Conservation (phyloP, 1,284 basidiomycete species). For the Flammula alnicola region DNA sequence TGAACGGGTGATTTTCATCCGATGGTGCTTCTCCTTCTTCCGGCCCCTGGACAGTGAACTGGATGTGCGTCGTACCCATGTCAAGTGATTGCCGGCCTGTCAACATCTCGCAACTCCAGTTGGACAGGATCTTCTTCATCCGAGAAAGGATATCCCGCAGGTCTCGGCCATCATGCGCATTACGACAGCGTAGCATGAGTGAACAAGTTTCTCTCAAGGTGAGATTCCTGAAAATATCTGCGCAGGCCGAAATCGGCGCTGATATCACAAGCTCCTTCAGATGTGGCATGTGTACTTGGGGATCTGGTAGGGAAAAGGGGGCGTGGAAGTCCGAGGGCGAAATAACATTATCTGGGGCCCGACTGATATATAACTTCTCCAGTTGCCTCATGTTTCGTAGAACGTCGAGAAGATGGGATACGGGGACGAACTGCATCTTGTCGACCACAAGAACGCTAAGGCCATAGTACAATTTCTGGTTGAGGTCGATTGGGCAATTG, state of each 20-base stretch:
- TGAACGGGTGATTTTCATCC: conserved; percentile 8
- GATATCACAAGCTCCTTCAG: conserved; percentile 14
- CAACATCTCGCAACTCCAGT: conserved; percentile 20
- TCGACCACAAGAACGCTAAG: conserved; percentile 17
- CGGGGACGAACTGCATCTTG: conserved; percentile 8
- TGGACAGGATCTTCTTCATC: conserved; percentile 10
- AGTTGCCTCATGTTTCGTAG: conserved; percentile 20
- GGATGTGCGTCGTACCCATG: conserved; percentile 16
- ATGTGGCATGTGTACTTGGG: conserved; percentile 1
- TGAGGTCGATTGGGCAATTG: conserved; percentile 15
- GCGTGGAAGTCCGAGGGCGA: neutral
- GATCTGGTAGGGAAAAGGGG: neutral
- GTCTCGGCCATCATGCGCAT: conserved; percentile 10
- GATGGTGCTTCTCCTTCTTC: neutral
- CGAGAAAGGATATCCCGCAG: conserved; percentile 11
- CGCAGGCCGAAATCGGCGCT: conserved; percentile 16
- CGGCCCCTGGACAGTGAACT: conserved; percentile 15
- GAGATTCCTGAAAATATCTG: conserved; percentile 16
- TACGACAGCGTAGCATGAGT: conserved; percentile 14
- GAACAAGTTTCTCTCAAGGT: conserved; percentile 17
- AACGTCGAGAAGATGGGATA: conserved; percentile 16
- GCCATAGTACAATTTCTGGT: conserved; percentile 7
- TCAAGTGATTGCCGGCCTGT: conserved; percentile 18
- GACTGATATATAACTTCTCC: conserved; percentile 14
- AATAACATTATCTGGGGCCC: conserved; percentile 8